Evolutionary conservation across 2,329 filamentous ascomycete species (phyloP), one percentile per base, ranked within the genome.

Genomic region (Didymella keratinophila): DNA sequence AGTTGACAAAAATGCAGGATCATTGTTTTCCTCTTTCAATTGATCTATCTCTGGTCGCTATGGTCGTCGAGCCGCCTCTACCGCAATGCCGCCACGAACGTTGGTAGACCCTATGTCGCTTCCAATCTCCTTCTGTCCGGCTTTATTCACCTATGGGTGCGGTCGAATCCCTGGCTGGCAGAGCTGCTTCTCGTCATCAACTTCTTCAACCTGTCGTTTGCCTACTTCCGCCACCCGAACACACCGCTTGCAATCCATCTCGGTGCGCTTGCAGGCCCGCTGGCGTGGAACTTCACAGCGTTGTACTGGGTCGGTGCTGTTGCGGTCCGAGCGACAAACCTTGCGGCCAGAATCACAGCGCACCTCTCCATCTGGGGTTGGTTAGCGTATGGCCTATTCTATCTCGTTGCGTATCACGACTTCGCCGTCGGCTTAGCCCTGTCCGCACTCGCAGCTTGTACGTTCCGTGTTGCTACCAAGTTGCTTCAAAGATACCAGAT

Each of bases 331-430:
- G 84, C 87, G 10, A 80, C 88, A 56, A 84, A 81, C 56, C 76
- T 92, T 4, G 82, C 89, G 2, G 89, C 90, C 18, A 83, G 91
- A 47, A 88, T 96, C 65, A 85, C 95, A 21, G 92, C 91, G 50
- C 96, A 97, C 73, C 82, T 96, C 65, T 92, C 93, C 68, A 90
- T 97, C 71, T 97, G 93, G 93, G 87, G 88, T 28, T 88, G 94
- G 63, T 80, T 94, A 39, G 86, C 84, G 2, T 90, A 93, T 70
- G 93, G 93, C 9, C 71, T 86, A 34, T 91, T 93, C 76, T 94
- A 93, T 80, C 83, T 96, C 52, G 75, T 86, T 2, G 78, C 83
- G 16, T 92, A 89, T 79, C 92, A 91, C 82, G 92, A 88, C 64
- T 86, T 84, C 76, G 89, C 90, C 25, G 89, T 96, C 74, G 92